Evolutionary conservation across 768 basidiomycete species (phyloP), one percentile per base, ranked within the genome.

Genomic region (Tulasnella sp.): DNA sequence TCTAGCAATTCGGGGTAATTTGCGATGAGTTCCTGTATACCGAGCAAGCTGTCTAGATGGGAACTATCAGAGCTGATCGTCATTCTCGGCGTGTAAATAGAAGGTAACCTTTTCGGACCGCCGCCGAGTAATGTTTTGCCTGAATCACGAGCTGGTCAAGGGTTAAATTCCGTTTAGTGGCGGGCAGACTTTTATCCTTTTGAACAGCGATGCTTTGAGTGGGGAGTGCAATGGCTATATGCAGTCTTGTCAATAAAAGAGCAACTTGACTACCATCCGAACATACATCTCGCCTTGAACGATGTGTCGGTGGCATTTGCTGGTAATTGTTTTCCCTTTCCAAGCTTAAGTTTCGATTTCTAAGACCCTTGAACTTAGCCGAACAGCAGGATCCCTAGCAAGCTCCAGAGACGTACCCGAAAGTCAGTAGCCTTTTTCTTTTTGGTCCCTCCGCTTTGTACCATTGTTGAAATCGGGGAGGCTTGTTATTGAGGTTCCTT

Each of bases 321-420:
- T 12, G 95, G 86, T 12, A 85, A 82, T 80, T 91, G 89, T 83
- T 96, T 99, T 64, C 93, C 95, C 82, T 97, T 99, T 42, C 97
- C 97, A 71, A 99, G 92, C 83, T 97, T 99, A 45, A 97, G 87
- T 83, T 93, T 98, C 34, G 94, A 90, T 94, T 96, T 98, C 94
- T 98, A 82, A 9, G 17, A 19, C 39, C 25, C 0, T 9, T 12
- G 25, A 1, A 36, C n/a, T 68, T 34, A 68, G 12, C 34, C 22
- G 17, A 49, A 45, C 15, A 72, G 39, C 9, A 31, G 5, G 31
- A 17, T 7, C 9, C 17, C 19, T 3, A 45, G 52, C 49, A n/a
- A 71, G 25, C 15, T 40, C 69, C 11, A 49, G 19, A 67, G 25
- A 81, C 85, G 76, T 82, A 93, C 94, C 36, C 90, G 87, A 79